Conservation (phyloP, 148 eudicot genomes). For the Pouteria glomerata region DNA sequence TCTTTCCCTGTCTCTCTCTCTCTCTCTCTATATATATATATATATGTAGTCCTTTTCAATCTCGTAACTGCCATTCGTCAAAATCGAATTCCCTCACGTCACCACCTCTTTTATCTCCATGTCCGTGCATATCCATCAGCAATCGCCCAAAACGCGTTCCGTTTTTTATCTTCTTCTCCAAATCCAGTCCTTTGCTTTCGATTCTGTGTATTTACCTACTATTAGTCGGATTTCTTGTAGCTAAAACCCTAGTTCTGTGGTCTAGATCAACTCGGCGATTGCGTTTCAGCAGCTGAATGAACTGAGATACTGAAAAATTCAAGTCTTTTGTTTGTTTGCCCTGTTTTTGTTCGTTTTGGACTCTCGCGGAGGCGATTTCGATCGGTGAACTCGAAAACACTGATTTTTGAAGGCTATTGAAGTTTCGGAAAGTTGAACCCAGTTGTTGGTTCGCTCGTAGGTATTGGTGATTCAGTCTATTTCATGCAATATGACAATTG, state of each 20-base stretch:
- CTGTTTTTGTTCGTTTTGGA: not conserved
- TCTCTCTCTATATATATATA: too few species aligned
- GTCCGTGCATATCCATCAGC: too few species aligned
- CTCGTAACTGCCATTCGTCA: too few species aligned
- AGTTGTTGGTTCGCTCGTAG: not conserved
- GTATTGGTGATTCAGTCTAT: not conserved
- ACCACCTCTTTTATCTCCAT: too few species aligned
- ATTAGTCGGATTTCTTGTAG: not conserved
- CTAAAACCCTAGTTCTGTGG: not conserved
- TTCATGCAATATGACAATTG: not conserved
- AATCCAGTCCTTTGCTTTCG: too few species aligned
- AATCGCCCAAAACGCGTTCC: too few species aligned
- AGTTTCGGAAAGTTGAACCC: not conserved
- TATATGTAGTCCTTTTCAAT: too few species aligned
- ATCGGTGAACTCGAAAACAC: not conserved
- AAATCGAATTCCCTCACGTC: too few species aligned
- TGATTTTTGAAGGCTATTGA: not conserved
- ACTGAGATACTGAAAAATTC: not conserved
- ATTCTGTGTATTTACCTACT: too few species aligned
- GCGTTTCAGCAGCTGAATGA: not conserved
- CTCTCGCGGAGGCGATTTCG: not conserved
- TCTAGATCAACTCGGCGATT: not conserved
- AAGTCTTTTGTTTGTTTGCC: too few species aligned
- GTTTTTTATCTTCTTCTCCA: too few species aligned
- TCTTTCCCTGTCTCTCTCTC: too few species aligned